Conservation (phyloP, 1,139 yeast genomes). For the Pichia sorboxylosa region DNA sequence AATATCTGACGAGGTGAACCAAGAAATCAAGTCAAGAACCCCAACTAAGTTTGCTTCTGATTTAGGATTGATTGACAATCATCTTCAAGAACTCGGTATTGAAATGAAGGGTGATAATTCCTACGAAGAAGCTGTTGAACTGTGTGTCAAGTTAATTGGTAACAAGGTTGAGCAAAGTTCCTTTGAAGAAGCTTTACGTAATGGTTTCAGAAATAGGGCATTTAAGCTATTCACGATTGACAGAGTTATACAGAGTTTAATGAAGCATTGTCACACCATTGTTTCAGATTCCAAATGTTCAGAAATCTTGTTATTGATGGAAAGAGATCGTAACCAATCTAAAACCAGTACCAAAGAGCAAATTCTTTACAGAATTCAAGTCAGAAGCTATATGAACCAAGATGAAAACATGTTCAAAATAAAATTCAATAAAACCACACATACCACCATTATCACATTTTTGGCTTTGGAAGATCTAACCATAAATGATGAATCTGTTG, state of each 20-base stretch:
- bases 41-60: conserved; percentile 82
- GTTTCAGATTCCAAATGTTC: conserved; percentile 75
- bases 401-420: conserved; percentile 92
- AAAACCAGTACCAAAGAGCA: conserved; percentile 76
- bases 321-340: conserved; percentile 56
- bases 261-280: conserved; percentile 76
- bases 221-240: conserved; percentile 88
- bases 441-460: conserved; percentile 63
- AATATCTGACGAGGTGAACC: conserved; percentile 53
- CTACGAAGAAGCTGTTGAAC: conserved; percentile 60
- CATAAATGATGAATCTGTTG: conserved; percentile 46
- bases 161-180: conserved; percentile 90
- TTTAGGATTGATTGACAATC: conserved; percentile 69
- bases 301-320: conserved; percentile 72
- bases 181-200: conserved; percentile 92
- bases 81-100: conserved; percentile 70
- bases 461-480: conserved; percentile 84
- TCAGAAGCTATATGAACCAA: conserved; percentile 64
- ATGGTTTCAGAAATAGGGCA: conserved; percentile 88
- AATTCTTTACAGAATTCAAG: conserved; percentile 81
- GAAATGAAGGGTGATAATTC: conserved; percentile 61
- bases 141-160: conserved; percentile 70
- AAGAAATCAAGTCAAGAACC: conserved; percentile 55
- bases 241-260: conserved; percentile 81
- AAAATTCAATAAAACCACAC: conserved; percentile 45